phyloP scores from a whole-genome alignment of 441 rosid species.

The Syzygium malaccense region DNA sequence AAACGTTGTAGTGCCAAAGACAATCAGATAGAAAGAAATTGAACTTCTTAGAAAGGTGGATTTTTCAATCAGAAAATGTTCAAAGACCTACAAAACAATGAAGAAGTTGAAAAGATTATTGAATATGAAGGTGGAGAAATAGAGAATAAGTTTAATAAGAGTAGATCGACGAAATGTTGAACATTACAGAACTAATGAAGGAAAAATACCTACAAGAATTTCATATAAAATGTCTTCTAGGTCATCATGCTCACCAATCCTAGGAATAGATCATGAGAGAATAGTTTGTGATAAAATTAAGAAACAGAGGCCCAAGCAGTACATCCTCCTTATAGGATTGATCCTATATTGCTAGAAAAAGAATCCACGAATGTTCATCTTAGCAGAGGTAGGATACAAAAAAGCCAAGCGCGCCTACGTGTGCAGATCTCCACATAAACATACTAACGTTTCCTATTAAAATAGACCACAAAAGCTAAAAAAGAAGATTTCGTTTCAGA shows the following conservation, averaged over 20 bases:
- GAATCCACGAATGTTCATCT: too few relatives aligned
- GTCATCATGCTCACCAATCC: neutral
- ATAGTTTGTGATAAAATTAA: neutral
- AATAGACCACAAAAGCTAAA: neutral
- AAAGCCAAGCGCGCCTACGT: too few relatives aligned
- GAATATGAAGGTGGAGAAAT: neutral
- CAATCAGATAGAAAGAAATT: neutral
- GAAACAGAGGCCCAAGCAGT: neutral
- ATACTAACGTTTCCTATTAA: too few relatives aligned
- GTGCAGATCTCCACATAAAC: neutral
- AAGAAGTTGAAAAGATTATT: neutral
- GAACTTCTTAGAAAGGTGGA: neutral
- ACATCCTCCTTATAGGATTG: neutral
- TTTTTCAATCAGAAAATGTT: neutral
- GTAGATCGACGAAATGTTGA: neutral
- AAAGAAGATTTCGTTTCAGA: too few relatives aligned
- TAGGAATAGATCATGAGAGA: neutral
- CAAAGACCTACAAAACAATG: neutral
- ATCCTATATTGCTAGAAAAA: neutral
- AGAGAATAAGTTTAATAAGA: neutral
- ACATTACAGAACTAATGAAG: neutral
- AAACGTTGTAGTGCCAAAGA: neutral
- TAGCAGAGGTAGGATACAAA: too few relatives aligned
- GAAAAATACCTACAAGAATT: neutral
- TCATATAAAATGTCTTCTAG: neutral